Conservation (phyloP, 106 monocot genomes). For the Dendrobium catenatum region DNA sequence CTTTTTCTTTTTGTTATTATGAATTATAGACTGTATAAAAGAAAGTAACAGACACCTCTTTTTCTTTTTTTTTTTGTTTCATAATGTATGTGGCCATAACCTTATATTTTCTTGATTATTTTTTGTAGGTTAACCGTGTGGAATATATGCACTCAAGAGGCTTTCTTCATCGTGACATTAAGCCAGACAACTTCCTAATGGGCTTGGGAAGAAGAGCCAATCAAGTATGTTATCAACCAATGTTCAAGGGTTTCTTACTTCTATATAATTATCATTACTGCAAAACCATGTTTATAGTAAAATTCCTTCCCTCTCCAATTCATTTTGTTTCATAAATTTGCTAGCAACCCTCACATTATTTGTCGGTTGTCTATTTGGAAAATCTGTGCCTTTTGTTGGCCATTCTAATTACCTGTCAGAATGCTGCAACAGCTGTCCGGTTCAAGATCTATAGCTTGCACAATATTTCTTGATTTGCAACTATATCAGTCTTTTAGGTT, state of each 20-base stretch:
- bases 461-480: too few species aligned
- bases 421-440: too few species aligned
- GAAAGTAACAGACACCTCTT: not conserved
- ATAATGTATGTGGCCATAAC: not conserved
- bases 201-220: slow-evolving; percentile 36
- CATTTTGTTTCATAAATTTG: not conserved
- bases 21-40: not conserved
- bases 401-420: not conserved
- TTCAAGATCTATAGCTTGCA: too few species aligned
- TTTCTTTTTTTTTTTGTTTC: not conserved
- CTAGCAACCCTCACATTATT: not conserved
- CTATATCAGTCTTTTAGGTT: too few species aligned
- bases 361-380: not conserved
- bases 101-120: not conserved
- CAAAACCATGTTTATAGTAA: not conserved
- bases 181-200: slow-evolving; percentile 56
- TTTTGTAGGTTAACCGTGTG: slow-evolving; percentile 30
- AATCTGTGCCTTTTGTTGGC: not conserved
- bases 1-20: not conserved
- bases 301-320: not conserved
- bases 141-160: slow-evolving; percentile 37
- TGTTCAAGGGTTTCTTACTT: not conserved
- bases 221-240: slow-evolving; percentile 21
- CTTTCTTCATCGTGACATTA: slow-evolving; percentile 49
- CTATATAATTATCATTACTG: too few species aligned